Base-by-base conservation (phyloP, 352 stramenopile genomes). In the Thraustochytrium sp. region DNA sequence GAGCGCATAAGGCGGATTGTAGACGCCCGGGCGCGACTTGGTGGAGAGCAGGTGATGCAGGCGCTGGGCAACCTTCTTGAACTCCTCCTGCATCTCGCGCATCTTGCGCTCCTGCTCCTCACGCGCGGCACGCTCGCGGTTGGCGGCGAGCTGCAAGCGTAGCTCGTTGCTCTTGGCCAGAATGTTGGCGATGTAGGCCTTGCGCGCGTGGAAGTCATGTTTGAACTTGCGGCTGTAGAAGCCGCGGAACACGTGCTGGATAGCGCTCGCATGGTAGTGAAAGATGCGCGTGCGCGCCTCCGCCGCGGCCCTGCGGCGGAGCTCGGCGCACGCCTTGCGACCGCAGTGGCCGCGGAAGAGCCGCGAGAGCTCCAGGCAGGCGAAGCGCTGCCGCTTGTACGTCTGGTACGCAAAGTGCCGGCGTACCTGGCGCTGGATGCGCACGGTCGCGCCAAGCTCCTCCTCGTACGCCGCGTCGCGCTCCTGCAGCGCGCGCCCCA, bases 11-110 rank as follows among this genome's bases (percentile, higher is more conserved):
- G 86, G 85, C 21, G 86, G 84, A 77, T 89, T 89, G 78, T 89
- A 90, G 23, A 90, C 77, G 23, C 88, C 88, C 23, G 85, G 82
- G 2, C 84, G 85, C 31, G 72, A 76, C 82, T 87, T 87, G 18
- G 88, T 91, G 63, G 59, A 86, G 1, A 90, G 73, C 9, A 91
- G 84, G 53, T 91, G 88, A 80, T 91, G 88, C 38, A 91, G 74
- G 44, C 90, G 90, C 44, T 82, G 42, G 18, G 85, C 74, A 2
- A 88, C 62, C 38, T 77, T 48, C 55, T 88, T 84, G 73, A 89
- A 88, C 48, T 89, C 84, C 31, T 86, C 82, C 36, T 85, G 37
- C 68, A 82, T 46, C 37, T 84, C 65, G 3, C 62, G n/a, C 51
- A 86, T 29, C 11, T 42, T 64, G 26, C 68, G 48, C 44, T 63